Evolutionary conservation across 83 land plant species (phyloP), one percentile per base, ranked within the genome.

Genomic region (Larix sibirica): DNA sequence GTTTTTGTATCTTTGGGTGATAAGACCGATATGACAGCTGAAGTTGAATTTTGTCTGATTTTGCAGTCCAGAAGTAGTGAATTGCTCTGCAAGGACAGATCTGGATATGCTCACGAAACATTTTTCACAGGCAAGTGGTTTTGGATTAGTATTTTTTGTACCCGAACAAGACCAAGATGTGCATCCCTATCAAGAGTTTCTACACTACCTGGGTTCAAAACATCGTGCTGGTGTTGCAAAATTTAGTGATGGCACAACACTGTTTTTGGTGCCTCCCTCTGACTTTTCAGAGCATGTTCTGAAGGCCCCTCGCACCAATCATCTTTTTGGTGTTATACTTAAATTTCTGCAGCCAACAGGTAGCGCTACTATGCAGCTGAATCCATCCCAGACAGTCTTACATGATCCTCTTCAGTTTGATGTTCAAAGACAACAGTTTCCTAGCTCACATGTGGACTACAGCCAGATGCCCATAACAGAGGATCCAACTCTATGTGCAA

Each of bases 181-280:
- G 80, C 90, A 90, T 23, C 87, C 97, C 9, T 97, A 96, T 79
- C 95, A 97, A 24, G 97, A 97, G 67, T 97, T 97, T 84, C 89
- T 97, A 16, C 91, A 87, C 44, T 97, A 95, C 81, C 83, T 97
- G 54, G 89, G 94, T 81, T 83, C 87, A 28, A 97, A 89, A 54
- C 87, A 89, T 70, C 94, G 99, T 59, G 98, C 99, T n/a, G 98
- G 98, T 12, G 99, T 97, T 84, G 99, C 97, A 17, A 94, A 94
- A 76, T 80, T 94, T 80, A 90, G 86, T 82, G 98, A 97, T 89
- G 98, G 97, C 13, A 94, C 95, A 28, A 91, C 94, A 18, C 77
- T 97, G 31, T 97, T 97, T 85, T 87, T 97, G 84, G 97, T 97
- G 63, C 99, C 99, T 60, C 99, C 99, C 1, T 97, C 99, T 20